Evolutionary conservation across 768 basidiomycete species (phyloP).

Genomic region (Trametes villosa): DNA sequence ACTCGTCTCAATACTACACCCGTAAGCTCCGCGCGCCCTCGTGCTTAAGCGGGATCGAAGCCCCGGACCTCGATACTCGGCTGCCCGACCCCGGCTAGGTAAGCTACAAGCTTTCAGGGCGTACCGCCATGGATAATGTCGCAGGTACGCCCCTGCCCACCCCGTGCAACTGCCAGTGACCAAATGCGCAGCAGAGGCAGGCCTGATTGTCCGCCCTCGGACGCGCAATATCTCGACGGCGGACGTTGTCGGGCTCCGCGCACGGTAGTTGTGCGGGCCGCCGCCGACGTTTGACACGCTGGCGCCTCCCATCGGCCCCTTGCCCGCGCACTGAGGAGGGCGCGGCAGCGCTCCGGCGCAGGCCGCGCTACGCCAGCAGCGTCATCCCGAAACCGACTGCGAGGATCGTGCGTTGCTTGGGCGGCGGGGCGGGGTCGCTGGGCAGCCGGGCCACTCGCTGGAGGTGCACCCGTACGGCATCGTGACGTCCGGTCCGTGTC

Average conservation of each 20-base stretch:
- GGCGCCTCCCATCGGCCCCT: conserved; percentile 11
- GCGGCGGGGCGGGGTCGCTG: background rate
- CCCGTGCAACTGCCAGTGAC: background rate
- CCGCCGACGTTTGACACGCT: background rate
- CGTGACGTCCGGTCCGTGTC: conserved; percentile 10
- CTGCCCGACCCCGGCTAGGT: background rate
- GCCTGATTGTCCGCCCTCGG: conserved; percentile 2
- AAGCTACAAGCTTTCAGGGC: background rate
- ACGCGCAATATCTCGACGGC: conserved; percentile 6
- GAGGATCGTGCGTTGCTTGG: background rate
- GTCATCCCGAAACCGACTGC: conserved; percentile 2
- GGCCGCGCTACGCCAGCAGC: background rate
- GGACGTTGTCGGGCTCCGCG: conserved; percentile 12
- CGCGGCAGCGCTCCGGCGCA: conserved; percentile 3
- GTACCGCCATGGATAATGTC: too few relatives aligned
- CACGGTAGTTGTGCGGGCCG: background rate
- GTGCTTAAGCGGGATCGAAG: background rate
- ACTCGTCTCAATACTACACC: conserved; percentile 2
- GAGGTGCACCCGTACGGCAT: background rate
- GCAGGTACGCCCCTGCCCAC: background rate
- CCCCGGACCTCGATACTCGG: background rate
- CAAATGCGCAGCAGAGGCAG: background rate
- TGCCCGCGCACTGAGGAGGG: background rate
- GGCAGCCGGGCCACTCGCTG: conserved; percentile 1
- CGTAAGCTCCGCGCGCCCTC: background rate